Evolutionary conservation across 2,329 filamentous ascomycete species (phyloP).

Genomic region (Onygenales sp.): DNA sequence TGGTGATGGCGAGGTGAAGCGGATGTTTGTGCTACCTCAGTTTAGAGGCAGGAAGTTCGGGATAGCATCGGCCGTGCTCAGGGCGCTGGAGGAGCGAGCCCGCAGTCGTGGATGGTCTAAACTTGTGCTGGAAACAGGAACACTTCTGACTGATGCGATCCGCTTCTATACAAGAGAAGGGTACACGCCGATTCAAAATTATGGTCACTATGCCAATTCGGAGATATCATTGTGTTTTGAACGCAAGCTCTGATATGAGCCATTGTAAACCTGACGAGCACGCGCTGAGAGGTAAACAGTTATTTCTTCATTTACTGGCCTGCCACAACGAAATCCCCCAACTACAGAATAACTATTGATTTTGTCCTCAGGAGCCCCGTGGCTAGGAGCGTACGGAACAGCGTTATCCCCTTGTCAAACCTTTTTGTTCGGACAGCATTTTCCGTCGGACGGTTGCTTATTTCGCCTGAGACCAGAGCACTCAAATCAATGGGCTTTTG

Average conservation of each 20-base stretch:
- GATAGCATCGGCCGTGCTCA: neutral
- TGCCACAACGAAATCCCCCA: too few species aligned
- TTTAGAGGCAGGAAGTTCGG: neutral
- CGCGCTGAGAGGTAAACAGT: too few species aligned
- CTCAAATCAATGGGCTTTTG: too few species aligned
- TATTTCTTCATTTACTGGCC: too few species aligned
- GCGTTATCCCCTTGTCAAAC: too few species aligned
- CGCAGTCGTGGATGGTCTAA: neutral
- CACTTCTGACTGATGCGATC: neutral
- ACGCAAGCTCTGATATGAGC: neutral
- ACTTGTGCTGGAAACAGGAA: neutral
- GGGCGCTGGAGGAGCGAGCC: neutral
- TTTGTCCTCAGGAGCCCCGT: too few species aligned
- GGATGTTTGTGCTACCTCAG: neutral
- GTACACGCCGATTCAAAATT: neutral
- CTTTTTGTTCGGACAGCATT: too few species aligned
- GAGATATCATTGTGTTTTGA: neutral
- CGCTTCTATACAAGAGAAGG: neutral
- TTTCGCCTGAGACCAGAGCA: too few species aligned
- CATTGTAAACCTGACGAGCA: too few species aligned
- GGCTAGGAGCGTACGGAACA: too few species aligned
- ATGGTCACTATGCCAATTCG: neutral
- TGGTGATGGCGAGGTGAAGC: neutral
- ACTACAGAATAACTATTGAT: too few species aligned
- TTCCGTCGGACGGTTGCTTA: too few species aligned